These are phyloP conservation scores for Patellifolia procumbens DNA, from an alignment of 179 eudicot genomes.

Conservation along the genomic window DNA sequence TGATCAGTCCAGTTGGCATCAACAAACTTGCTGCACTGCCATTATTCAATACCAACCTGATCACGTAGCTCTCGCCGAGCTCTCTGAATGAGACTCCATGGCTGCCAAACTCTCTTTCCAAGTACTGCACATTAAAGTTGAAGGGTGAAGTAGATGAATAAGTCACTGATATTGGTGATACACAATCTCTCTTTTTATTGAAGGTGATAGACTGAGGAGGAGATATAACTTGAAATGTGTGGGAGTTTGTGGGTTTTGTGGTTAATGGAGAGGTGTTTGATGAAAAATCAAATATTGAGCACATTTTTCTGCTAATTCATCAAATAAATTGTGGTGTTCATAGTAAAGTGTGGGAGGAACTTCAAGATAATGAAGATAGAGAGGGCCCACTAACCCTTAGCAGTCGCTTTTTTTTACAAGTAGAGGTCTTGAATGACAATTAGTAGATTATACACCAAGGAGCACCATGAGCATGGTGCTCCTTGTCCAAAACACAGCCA, in stretches of 20 bases:
- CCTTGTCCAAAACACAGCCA: too few relatives aligned
- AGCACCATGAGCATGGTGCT: too few relatives aligned
- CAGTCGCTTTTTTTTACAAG: too few relatives aligned
- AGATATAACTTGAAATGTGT: constrained; percentile 6
- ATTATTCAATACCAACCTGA: constrained; percentile 61
- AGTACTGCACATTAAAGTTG: constrained; percentile 52
- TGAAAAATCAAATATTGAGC: constrained; percentile 27
- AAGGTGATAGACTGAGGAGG: constrained; percentile 16
- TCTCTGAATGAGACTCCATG: constrained; percentile 61
- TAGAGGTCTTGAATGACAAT: too few relatives aligned
- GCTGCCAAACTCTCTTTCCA: constrained; percentile 57
- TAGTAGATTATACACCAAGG: too few relatives aligned
- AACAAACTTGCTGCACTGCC: constrained; percentile 65
- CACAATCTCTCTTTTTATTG: constrained; percentile 31
- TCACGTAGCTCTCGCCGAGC: constrained; percentile 55
- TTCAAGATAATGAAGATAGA: background rate
- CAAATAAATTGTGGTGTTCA: background rate
- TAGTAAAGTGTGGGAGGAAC: background rate
- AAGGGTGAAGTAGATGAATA: constrained; percentile 35
- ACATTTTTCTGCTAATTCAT: constrained; percentile 19
- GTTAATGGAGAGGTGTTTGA: constrained; percentile 27
- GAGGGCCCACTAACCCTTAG: constrained; percentile 26
- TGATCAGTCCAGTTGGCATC: constrained; percentile 80
- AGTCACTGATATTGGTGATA: constrained; percentile 38
- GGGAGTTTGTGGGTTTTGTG: constrained; percentile 27